Conservation (phyloP, 805 yeast species). For the Cyberlindnera amylophila region DNA sequence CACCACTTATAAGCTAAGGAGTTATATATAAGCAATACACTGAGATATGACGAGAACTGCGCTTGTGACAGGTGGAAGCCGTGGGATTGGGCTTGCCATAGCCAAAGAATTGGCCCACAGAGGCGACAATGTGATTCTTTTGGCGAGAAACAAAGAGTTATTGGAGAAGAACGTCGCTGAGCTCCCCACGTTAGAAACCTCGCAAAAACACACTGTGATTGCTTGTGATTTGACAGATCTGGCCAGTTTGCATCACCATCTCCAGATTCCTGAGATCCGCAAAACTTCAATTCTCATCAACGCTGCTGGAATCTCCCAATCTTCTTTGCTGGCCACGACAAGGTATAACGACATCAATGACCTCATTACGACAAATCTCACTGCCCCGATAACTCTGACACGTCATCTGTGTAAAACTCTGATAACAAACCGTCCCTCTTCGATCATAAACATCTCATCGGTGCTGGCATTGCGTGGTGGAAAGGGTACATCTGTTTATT, state of each 20-base stretch:
- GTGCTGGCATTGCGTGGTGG: slow-evolving; percentile 46
- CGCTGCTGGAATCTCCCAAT: slow-evolving; percentile 61
- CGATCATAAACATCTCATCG: slow-evolving; percentile 65
- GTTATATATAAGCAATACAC: too few species aligned
- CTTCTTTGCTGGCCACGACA: slow-evolving; percentile 44
- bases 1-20: too few species aligned
- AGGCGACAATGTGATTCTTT: slow-evolving; percentile 50
- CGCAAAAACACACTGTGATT: slow-evolving; percentile 20
- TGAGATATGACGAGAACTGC: too few species aligned
- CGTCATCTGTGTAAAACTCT: slow-evolving; percentile 49
- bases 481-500: slow-evolving; percentile 62
- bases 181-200: slow-evolving; percentile 6
- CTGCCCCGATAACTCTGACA: slow-evolving; percentile 57
- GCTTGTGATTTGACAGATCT: slow-evolving; percentile 17
- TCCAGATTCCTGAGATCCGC: slow-evolving; percentile 7
- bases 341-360: slow-evolving; percentile 37
- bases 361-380: slow-evolving; percentile 52
- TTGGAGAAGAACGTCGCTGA: slow-evolving; percentile 29
- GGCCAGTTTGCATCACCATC: background rate
- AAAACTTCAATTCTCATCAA: slow-evolving; percentile 30
- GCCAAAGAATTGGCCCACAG: slow-evolving; percentile 44
- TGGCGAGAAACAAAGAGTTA: slow-evolving; percentile 42
- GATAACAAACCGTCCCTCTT: slow-evolving; percentile 35
- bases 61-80: slow-evolving; percentile 64
- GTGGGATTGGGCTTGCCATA: slow-evolving; percentile 61